A percentile compares a stretch with the other conserved stretches of the same genome.
These are phyloP conservation scores for Globisporangium cystogenes DNA, from an alignment of 352 stramenopile species.

Conservation along the genomic window DNA sequence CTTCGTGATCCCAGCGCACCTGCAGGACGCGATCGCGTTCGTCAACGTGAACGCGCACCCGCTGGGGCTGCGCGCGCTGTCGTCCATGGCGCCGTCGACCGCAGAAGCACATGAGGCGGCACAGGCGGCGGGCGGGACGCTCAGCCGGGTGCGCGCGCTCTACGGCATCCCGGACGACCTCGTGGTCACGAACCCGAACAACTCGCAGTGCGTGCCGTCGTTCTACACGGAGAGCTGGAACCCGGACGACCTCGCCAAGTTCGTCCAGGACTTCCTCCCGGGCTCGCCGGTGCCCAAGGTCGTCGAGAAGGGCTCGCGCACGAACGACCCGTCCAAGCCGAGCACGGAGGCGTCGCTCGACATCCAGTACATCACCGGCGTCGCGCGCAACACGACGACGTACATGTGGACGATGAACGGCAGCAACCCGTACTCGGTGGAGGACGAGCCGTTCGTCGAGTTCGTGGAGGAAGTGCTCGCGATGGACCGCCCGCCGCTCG, in stretches of 20 bases:
- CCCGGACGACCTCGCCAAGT: constrained; percentile 43
- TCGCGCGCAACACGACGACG: constrained; percentile 72
- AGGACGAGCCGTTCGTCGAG: constrained; percentile 84
- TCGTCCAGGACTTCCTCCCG: constrained; percentile 50
- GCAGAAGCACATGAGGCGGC: neutral
- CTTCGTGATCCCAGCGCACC: constrained; percentile 30
- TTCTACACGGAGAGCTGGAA: constrained; percentile 76
- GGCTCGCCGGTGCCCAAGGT: constrained; percentile 37
- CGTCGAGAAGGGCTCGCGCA: constrained; percentile 45
- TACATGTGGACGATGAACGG: constrained; percentile 78
- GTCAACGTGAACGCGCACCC: constrained; percentile 69
- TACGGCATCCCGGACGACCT: constrained; percentile 70
- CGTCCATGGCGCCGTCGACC: constrained; percentile 14
- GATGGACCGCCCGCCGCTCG: constrained; percentile 63
- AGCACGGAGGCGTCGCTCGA: constrained; percentile 85
- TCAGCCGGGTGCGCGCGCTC: constrained; percentile 41
- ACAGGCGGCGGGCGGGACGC: constrained; percentile 11
- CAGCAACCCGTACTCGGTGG: constrained; percentile 79
- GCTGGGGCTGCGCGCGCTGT: constrained; percentile 40
- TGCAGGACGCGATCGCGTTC: constrained; percentile 46
- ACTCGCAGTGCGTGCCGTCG: constrained; percentile 58
- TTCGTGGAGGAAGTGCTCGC: constrained; percentile 66
- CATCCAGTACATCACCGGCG: constrained; percentile 87
- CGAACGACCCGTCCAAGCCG: constrained; percentile 28
- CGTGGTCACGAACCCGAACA: constrained; percentile 57